Evolutionary conservation across 192 early-diverging fungal genomes (phyloP), one percentile per base, ranked within the genome.

Genomic region (Coemansia aciculifera): DNA sequence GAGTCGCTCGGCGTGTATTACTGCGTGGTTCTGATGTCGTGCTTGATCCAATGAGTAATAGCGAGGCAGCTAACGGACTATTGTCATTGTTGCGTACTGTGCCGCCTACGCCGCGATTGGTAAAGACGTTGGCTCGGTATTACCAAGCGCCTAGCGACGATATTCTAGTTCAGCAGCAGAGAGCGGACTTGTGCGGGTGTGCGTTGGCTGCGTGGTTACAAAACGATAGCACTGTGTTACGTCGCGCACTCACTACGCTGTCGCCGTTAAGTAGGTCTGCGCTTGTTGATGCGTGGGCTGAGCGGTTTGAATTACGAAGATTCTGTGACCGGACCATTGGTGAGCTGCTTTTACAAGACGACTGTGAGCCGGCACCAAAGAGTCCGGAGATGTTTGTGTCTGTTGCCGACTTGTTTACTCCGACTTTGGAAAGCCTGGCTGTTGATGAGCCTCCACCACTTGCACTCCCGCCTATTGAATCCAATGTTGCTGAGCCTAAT

Each of bases 1-100:
- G 10, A 1, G 31, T 86, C 11, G 69, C 78, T 0, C 24, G 39
- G 2, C 64, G 63, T 2, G 43, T 81, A 13, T 40, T 85, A 43
- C 19, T 72, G 0, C 19, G 27, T 9, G 19, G n/a, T 21, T 23
- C 8, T 5, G 32, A 32, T 7, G 3, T 32, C 9, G 9, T 15
- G 4, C 48, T 81, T n/a, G 78, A 81, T 27, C 68, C 69, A 3
- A 3, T 13, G 23, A 46, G 56, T 1, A 70, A 74, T 23, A 74
- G 82, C 27, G 87, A 89, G 52, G 85, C 85, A 0, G 63, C 86
- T 11, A 75, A 66, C 21, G 86, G 86, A 1, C 36, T 89, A 7
- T 21, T 86, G 32, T 68, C 75, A 39, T 39, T 88, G 29, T 38
- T 85, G 60, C 74, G 78, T 19, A 70, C 79, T 7, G 66, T 82